Evolutionary conservation across 495 filamentous ascomycete genomes (phyloP), one percentile per base, ranked within the genome.

Genomic region (Parathielavia appendiculata): DNA sequence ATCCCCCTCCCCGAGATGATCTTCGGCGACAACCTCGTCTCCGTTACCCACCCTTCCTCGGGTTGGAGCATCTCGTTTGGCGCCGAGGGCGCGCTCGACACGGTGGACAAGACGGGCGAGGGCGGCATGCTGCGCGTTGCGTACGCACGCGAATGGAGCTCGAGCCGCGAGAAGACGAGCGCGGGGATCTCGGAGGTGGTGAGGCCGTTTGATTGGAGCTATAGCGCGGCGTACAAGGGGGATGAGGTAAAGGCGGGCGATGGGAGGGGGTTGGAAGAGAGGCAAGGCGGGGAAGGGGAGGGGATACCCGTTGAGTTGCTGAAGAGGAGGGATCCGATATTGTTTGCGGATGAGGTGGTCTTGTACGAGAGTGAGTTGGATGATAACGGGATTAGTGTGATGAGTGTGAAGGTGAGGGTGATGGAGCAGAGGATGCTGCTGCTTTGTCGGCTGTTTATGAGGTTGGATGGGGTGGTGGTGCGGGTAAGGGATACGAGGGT

Each of bases 1-100:
- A 95, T 98, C 71, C 79, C 91, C 13, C 85, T 90, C 8, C 93
- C 95, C 2, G 93, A 98, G 74, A 98, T 98, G 93, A 98, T 98
- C 38, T 98, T 98, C 65, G 93, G 93, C 35, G 91, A 98, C 74
- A 98, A 98, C 72, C 76, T 83, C 35, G 85, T 95, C 23, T 70
- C 77, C 3, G 80, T 98, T 23, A 79, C 84, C 56, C 90, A 97
- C 71, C 54, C 73, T 20, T 76, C 76, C 19, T 83, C 76, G 56
- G 83, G 83, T 9, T 97, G 91, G 89, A 71, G 74, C 5, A 79
- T 97, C 52, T 68, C 76, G 14, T 98, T 98, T 74, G 86, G 87
- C 62, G 87, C 95, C 17, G 86, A 84, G 57, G 88, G 91, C 68
- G 93, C 92, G 6, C 78, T 98, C 52, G 89, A 93, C 69, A 75